Evolutionary conservation across 2,329 filamentous ascomycete species (phyloP), one percentile per base, ranked within the genome.

Genomic region (Fusarium robinianum): DNA sequence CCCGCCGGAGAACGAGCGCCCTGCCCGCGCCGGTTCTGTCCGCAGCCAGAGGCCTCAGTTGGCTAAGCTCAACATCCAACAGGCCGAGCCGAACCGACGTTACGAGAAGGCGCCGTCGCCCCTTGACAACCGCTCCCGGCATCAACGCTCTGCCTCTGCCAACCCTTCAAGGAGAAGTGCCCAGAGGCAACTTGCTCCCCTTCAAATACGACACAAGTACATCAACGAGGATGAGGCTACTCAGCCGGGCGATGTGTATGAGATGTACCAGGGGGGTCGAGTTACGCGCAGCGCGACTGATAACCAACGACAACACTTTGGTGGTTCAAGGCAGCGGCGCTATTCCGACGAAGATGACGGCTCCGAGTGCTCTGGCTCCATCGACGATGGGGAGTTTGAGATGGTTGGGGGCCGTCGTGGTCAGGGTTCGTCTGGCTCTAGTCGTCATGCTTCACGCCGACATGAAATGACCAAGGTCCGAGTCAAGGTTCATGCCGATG

Each of bases 401-500:
- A 90, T 92, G 75, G 73, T 91, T 22, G 81, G 78, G 6, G 76
- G 73, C 60, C 69, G 74, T 22, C 70, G 72, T 41, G 64, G 69
- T 22, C 64, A 71, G 36, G 62, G 67, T 11, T 80, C n/a, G n/a
- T n/a, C 78, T 3, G 65, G 74, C 16, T 72, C 77, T 6, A 71
- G 73, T 8, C 74, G 80, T 26, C 76, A 75, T n/a, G 71, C 73
- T 16, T 83, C 81, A 6, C 74, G 81, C 53, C 69, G 80, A 4
- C 80, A 82, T 2, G 86, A 89, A 6, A 75, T 94, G 44, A 81
- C 81, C 51, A 86, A 91, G 68, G 84, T 97, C 53, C 83, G 91
- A 24, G 84, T 96, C 66, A 99, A 99, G 74, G 90, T 96, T 2
- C 91, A 97, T 64, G 84, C 81, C 2, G 87, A 90, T 30, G 94